phyloP scores from a whole-genome alignment of 1,284 basidiomycete genomes.

The Kwoniella shivajii region DNA sequence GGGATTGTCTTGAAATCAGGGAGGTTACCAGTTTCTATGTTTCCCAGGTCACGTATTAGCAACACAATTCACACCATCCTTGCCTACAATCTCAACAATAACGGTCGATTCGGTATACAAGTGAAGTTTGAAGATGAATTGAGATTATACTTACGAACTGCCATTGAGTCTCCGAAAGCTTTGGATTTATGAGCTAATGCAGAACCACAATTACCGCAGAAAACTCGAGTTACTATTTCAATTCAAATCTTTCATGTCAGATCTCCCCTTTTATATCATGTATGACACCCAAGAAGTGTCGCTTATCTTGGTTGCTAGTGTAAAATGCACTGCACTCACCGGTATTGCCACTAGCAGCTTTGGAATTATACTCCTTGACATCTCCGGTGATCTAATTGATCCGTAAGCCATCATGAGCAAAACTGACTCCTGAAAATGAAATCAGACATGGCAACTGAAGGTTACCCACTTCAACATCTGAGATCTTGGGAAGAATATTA shows the following conservation, averaged over 20 bases:
- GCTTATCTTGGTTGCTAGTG: too few relatives aligned
- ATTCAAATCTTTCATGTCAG: neutral
- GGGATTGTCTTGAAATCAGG: constrained; percentile 29
- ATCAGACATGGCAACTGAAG: neutral
- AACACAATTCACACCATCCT: too few relatives aligned
- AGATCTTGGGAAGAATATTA: constrained; percentile 30
- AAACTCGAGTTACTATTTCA: constrained; percentile 24
- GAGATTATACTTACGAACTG: constrained; percentile 23
- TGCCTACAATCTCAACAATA: too few relatives aligned
- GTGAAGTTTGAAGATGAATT: neutral
- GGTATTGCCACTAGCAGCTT: constrained; percentile 19
- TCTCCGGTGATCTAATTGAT: constrained; percentile 27
- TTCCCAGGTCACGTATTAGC: too few relatives aligned
- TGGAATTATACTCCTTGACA: constrained; percentile 27
- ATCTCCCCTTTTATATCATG: too few relatives aligned
- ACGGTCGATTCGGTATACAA: too few relatives aligned
- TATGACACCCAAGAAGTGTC: too few relatives aligned
- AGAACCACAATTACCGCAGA: constrained; percentile 33
- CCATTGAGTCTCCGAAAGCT: constrained; percentile 31
- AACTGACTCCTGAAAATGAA: neutral
- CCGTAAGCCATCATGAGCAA: too few relatives aligned
- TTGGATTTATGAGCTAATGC: constrained; percentile 27
- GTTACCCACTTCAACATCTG: constrained; percentile 18
- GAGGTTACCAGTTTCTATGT: constrained; percentile 26
- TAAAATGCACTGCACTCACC: too few relatives aligned